phyloP scores from a whole-genome alignment of 139 green algal species.

The Chlorella sp. region DNA sequence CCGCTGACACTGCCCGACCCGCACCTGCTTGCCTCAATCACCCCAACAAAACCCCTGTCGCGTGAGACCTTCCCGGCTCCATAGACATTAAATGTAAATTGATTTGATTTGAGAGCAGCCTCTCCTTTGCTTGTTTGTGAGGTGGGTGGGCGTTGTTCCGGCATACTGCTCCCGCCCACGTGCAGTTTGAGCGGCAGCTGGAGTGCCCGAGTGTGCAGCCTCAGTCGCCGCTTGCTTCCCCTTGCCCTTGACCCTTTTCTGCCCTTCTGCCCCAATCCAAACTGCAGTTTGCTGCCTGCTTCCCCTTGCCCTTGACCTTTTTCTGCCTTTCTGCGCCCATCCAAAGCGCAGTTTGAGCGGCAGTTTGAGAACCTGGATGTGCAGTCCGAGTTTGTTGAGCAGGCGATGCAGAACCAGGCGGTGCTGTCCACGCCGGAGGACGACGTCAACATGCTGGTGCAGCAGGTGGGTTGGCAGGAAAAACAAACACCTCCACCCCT shows the following conservation, averaged over 20 bases:
- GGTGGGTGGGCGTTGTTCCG: no score
- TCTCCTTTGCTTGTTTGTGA: no score
- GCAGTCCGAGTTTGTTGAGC: constrained; percentile 89
- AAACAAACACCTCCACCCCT: no score
- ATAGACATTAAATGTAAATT: no score
- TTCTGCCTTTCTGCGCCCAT: neutral
- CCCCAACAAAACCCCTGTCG: no score
- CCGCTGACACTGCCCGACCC: no score
- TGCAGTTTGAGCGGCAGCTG: constrained; percentile 95
- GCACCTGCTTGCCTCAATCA: no score
- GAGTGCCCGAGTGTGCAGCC: constrained; percentile 96
- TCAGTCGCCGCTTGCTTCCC: constrained; percentile 58
- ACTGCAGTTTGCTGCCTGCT: constrained; percentile 8
- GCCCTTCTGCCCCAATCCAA: neutral
- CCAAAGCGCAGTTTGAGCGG: constrained; percentile 83
- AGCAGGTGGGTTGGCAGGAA: constrained; percentile 63
- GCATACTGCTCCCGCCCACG: neutral
- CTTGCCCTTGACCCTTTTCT: neutral
- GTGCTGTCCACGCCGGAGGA: constrained; percentile 92
- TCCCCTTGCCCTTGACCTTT: neutral
- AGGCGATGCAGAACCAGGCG: constrained; percentile 90
- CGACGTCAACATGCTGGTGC: constrained; percentile 91
- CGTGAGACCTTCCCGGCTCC: no score
- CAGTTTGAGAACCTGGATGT: constrained; percentile 98
- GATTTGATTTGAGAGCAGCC: no score